Conservation (phyloP, 192 early-diverging fungal genomes). For the Umbelopsis isabellina region DNA sequence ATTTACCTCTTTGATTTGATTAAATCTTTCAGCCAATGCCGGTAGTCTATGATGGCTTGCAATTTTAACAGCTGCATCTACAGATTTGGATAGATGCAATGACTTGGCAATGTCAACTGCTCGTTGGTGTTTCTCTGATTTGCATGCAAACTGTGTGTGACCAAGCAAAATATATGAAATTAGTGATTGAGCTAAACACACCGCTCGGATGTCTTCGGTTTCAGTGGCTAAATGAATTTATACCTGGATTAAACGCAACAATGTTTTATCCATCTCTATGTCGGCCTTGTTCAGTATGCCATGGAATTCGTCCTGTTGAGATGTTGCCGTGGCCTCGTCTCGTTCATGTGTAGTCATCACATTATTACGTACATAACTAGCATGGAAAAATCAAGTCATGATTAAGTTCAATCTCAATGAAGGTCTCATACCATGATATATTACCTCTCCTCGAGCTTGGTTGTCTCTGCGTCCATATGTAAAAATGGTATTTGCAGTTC, state of each 20-base stretch:
- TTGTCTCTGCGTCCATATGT: slow-evolving; percentile 47
- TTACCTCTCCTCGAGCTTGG: slow-evolving; percentile 46
- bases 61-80: slow-evolving; percentile 87
- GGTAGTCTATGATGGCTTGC: slow-evolving; percentile 68
- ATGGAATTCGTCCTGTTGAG: slow-evolving; percentile 35
- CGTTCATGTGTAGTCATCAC: slow-evolving; percentile 60
- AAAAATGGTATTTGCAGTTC: slow-evolving; percentile 69
- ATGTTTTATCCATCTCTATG: slow-evolving; percentile 79
- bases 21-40: slow-evolving; percentile 80
- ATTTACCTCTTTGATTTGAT: slow-evolving; percentile 36
- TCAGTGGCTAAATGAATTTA: not conserved
- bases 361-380: slow-evolving; percentile 49
- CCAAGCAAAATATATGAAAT: slow-evolving; percentile 4
- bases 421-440: not conserved
- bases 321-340: slow-evolving; percentile 54
- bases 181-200: not conserved
- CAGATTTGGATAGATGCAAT: slow-evolving; percentile 62
- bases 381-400: not conserved
- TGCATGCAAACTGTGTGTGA: slow-evolving; percentile 65
- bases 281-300: slow-evolving; percentile 53
- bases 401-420: not conserved
- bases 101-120: slow-evolving; percentile 77
- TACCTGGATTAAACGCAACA: slow-evolving; percentile 78
- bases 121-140: slow-evolving; percentile 71
- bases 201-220: too few species aligned